Evolutionary conservation across 768 basidiomycete species (phyloP), one percentile per base, ranked within the genome.

Genomic region (Mycena indigotica): DNA sequence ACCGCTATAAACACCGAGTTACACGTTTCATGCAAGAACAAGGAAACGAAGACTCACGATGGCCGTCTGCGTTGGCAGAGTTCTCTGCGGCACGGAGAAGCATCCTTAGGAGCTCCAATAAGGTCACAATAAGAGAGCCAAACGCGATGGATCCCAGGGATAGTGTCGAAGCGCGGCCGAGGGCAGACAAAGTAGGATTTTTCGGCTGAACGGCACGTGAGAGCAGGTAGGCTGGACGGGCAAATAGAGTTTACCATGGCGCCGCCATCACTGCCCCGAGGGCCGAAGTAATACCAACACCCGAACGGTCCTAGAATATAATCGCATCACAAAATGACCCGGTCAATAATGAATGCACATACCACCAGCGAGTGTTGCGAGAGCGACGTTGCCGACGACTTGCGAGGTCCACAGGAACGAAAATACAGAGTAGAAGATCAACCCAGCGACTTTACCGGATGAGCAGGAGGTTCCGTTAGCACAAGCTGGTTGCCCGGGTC

Each of bases 351-450:
- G 90, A 3, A 86, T 23, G 19, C n/a, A 41, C 56, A 21, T 83
- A 25, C 93, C 91, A 30, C 91, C 91, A 5, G 90, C 89, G 28
- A 93, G 81, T 3, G 90, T 92, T 28, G 89, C 84, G 23, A 93
- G 77, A 0, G 89, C 80, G 38, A 93, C 84, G 63, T 93, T 93
- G 28, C 82, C 85, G 50, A 91, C 84, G 40, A 92, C 89, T 72
- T 91, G 89, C 0, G 88, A 90, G 17, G 85, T 87, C 93, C 91
- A 94, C 21, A 92, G 76, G 75, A 86, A 94, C n/a, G 87, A 87
- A 70, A 93, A 93, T 0, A 86, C 84, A 58, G 84, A 83, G 65
- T 82, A 94, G 70, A 93, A 84, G 53, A 92, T 80, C 13, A 93
- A 74, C 2, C 93, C 91, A 0, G 89, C 82, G 41, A 93, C 91